Conservation (phyloP, 768 basidiomycete genomes). For the Mycena vulgaris region DNA sequence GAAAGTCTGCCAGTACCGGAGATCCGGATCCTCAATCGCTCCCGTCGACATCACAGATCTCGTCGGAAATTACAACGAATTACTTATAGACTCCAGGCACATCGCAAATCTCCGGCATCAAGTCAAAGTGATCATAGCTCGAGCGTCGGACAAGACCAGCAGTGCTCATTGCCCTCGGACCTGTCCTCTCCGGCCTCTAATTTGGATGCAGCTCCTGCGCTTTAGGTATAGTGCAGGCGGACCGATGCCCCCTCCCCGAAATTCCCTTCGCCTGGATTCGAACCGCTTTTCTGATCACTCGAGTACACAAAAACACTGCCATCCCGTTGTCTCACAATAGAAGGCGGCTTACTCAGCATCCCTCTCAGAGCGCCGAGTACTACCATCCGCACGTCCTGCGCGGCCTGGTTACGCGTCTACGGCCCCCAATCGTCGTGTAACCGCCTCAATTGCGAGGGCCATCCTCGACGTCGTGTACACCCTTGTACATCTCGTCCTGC, state of each 20-base stretch:
- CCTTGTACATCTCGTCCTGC: background rate
- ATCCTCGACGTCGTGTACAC: background rate
- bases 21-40: no score
- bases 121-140: no score
- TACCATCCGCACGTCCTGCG: background rate
- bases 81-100: no score
- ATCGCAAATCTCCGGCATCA: no score
- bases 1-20: no score
- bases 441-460: background rate
- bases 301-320: conserved; percentile 5
- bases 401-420: conserved; percentile 13
- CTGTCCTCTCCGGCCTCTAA: no score
- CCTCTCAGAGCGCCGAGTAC: no score
- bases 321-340: background rate
- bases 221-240: background rate
- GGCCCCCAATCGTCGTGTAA: background rate
- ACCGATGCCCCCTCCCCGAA: background rate
- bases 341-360: no score
- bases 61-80: no score
- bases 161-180: background rate
- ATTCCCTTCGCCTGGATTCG: background rate
- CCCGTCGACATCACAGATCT: no score
- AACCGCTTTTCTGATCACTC: background rate
- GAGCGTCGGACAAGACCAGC: no score
- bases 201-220: no score